Base-by-base conservation (phyloP, 345 rosid species). In the Dipteronia sinensis region DNA sequence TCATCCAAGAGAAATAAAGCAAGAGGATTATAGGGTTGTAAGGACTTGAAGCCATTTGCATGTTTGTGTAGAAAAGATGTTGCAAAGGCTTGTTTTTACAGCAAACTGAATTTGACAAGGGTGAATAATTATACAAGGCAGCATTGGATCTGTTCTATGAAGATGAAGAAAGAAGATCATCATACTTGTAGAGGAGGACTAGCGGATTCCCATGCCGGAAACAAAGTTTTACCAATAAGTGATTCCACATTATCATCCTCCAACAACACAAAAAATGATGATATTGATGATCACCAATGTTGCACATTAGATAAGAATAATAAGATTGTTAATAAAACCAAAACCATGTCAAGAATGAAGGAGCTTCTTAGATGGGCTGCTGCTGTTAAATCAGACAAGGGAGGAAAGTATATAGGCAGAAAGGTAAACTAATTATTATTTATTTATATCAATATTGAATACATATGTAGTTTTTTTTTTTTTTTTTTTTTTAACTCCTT, bases 281-380 rank as follows among this genome's bases (percentile, higher is more conserved):
- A n/a, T n/a, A n/a, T n/a, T n/a, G n/a, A n/a, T n/a, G n/a, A n/a
- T n/a, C n/a, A n/a, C n/a, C n/a, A n/a, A n/a, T n/a, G n/a, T n/a
- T n/a, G n/a, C n/a, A n/a, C n/a, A n/a, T n/a, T n/a, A n/a, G n/a
- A n/a, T n/a, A n/a, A n/a, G n/a, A n/a, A 84, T 76, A 88, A 84
- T 6, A 90, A 80, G 74, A 27, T 69, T 46, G 59, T 27, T 4
- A 89, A 86, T 22, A 88, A 86, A 72, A 83, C 82, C 27, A 92
- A 81, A 80, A 76, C 89, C 81, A 77, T 95, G 65, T 91, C 89
- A 19, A 91, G 87, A 71, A 91, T 93, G 94, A 93, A 92, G 82
- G 96, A 91, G 81, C 87, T 93, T 22, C 55, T 92, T 65, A 88
- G 86, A 84, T 90, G 99, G 97, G 96, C 94, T 53, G 92, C 93